Evolutionary conservation across 805 yeast species (phyloP).

Genomic region (Kodamaea jinghongensis): DNA sequence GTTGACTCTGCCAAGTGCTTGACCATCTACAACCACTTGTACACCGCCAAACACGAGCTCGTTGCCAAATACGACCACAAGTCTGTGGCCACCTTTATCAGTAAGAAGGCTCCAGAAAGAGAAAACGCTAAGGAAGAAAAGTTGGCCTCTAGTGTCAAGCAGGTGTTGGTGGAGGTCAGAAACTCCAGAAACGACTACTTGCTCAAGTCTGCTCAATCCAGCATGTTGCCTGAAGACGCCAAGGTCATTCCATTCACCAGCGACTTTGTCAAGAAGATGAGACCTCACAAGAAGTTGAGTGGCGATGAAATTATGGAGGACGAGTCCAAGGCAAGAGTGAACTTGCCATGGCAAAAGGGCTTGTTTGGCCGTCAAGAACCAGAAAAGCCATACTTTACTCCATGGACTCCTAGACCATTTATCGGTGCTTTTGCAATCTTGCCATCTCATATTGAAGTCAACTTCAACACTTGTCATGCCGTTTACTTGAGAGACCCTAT

Average conservation of each 20-base stretch:
- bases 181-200: slow-evolving; percentile 32
- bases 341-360: slow-evolving; percentile 77
- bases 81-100: slow-evolving; percentile 23
- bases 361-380: slow-evolving; percentile 80
- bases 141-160: slow-evolving; percentile 32
- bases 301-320: slow-evolving; percentile 49
- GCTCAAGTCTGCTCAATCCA: slow-evolving; percentile 26
- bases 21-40: slow-evolving; percentile 29
- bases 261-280: slow-evolving; percentile 23
- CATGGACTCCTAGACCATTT: slow-evolving; percentile 95
- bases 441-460: slow-evolving; percentile 89
- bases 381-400: slow-evolving; percentile 83
- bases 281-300: slow-evolving; percentile 37
- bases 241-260: slow-evolving; percentile 28
- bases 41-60: slow-evolving; percentile 26
- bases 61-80: slow-evolving; percentile 18
- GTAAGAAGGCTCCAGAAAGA: slow-evolving; percentile 36
- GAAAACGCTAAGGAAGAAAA: slow-evolving; percentile 28
- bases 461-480: slow-evolving; percentile 91
- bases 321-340: slow-evolving; percentile 47
- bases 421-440: slow-evolving; percentile 87
- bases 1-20: slow-evolving; percentile 35
- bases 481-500: slow-evolving; percentile 96
- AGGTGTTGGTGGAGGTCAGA: slow-evolving; percentile 35
- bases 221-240: slow-evolving; percentile 27